These are phyloP conservation scores for Patellifolia procumbens DNA, from an alignment of 179 eudicot species.

Conservation along the genomic window DNA sequence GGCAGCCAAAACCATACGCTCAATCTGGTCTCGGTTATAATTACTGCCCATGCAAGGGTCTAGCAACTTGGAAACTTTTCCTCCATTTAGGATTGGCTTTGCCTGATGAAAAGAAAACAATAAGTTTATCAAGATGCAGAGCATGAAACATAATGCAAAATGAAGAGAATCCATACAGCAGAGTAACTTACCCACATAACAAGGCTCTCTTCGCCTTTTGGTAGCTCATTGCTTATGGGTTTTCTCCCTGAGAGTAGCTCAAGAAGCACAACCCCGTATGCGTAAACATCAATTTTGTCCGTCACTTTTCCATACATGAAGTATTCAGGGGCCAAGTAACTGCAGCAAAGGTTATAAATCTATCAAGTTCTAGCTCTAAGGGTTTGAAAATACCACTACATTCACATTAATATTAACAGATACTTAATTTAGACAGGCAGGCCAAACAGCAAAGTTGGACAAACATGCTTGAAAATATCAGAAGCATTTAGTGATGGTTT, in stretches of 20 bases:
- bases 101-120: constrained; percentile 55
- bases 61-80: constrained; percentile 54
- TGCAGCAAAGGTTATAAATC: constrained; percentile 33
- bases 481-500: background rate
- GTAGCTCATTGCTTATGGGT: constrained; percentile 63
- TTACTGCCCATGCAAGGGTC: constrained; percentile 65
- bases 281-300: constrained; percentile 83
- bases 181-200: constrained; percentile 80
- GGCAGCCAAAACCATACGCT: constrained; percentile 90
- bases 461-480: constrained; percentile 2
- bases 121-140: background rate
- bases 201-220: constrained; percentile 83
- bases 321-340: constrained; percentile 95
- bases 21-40: constrained; percentile 60
- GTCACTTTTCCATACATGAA: constrained; percentile 87
- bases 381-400: background rate
- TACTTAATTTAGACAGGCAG: background rate
- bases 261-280: constrained; percentile 93
- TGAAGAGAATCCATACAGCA: background rate
- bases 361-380: constrained; percentile 16
- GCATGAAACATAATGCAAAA: constrained; percentile 12
- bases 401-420: background rate
- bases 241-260: constrained; percentile 93
- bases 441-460: background rate
- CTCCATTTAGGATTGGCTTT: constrained; percentile 61